Base-by-base conservation (phyloP, 2,329 filamentous ascomycete species). In the Alternaria ventricosa region DNA sequence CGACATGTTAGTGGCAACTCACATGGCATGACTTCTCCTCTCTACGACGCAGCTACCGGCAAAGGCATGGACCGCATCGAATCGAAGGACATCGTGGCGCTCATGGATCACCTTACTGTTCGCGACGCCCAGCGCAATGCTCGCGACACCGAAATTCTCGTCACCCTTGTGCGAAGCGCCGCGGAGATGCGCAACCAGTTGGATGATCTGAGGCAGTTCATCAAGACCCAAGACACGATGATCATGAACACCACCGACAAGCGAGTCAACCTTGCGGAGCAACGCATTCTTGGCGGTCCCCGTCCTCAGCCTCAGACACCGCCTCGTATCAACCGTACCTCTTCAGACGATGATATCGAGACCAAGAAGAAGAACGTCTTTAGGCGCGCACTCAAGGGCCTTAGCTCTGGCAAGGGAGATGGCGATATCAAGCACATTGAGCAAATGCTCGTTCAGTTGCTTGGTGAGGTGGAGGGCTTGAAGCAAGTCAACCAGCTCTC, bases 41-140 rank as follows among this genome's bases (percentile, higher is more conserved):
- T 98, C 20, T 98, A 97, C 75, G 96, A 99, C 77, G 90, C 92
- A 63, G 88, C 94, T 4, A 97, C 92, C 2, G 95, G 95, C 56
- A 90, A 89, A 66, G 94, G 94, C 33, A 92, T 97, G 56, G 94
- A 98, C 70, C 87, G 91, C 51, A 98, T 99, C 55, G 91, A 98
- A 78, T 97, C 94, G 49, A 96, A 96, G 82, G 96, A 99, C 75
- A 96, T 99, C 72, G 92, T 99, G 67, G 93, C 95, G 23, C 84
- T 99, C 64, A 99, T 99, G 96, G 95, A 99, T 77, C 96, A 99
- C 80, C 89, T 99, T 66, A 98, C 96, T 78, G 96, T 98, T 67
- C 91, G 96, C 36, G 96, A 99, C 82, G 96, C 95, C 44, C 95
- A 98, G 82, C 90, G 96, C 63, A 98, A 96, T 80, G 96, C 96